phyloP scores from a whole-genome alignment of 805 yeast genomes.

The Candida quercuum region DNA sequence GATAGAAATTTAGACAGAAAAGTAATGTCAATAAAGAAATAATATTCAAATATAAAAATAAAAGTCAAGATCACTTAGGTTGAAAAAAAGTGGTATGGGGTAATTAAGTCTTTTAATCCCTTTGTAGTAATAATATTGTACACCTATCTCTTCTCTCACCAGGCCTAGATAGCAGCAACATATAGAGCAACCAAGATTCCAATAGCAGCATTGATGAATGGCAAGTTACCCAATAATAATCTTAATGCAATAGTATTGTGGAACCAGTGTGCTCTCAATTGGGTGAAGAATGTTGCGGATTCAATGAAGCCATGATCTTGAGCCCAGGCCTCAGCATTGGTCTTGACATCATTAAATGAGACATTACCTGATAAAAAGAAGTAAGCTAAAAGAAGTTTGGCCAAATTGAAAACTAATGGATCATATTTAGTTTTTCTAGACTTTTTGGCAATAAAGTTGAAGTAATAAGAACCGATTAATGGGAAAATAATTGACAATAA shows the following conservation, averaged over 20 bases:
- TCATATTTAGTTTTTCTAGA: constrained; percentile 37
- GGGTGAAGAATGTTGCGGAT: constrained; percentile 10
- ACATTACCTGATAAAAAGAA: constrained; percentile 25
- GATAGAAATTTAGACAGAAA: too few relatives aligned
- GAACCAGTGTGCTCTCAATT: constrained; percentile 17
- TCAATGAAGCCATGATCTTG: constrained; percentile 20
- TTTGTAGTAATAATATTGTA: too few relatives aligned
- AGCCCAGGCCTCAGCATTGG: constrained; percentile 25
- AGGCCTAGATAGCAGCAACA: constrained; percentile 21
- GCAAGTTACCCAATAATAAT: constrained; percentile 28
- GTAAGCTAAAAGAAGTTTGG: constrained; percentile 39
- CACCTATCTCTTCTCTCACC: too few relatives aligned
- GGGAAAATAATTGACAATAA: constrained; percentile 19
- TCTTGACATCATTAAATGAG: constrained; percentile 23
- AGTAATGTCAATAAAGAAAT: too few relatives aligned
- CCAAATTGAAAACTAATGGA: constrained; percentile 48
- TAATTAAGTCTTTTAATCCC: too few relatives aligned
- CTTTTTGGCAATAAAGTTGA: constrained; percentile 25
- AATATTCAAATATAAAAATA: too few relatives aligned
- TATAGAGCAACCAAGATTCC: constrained; percentile 32
- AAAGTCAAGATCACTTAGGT: too few relatives aligned
- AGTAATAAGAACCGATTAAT: constrained; percentile 21
- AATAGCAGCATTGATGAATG: constrained; percentile 24
- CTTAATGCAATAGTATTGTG: constrained; percentile 22
- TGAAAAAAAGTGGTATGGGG: too few relatives aligned